These are phyloP conservation scores for Tilletia horrida DNA, from an alignment of 1,284 basidiomycete genomes.

Conservation along the genomic window DNA sequence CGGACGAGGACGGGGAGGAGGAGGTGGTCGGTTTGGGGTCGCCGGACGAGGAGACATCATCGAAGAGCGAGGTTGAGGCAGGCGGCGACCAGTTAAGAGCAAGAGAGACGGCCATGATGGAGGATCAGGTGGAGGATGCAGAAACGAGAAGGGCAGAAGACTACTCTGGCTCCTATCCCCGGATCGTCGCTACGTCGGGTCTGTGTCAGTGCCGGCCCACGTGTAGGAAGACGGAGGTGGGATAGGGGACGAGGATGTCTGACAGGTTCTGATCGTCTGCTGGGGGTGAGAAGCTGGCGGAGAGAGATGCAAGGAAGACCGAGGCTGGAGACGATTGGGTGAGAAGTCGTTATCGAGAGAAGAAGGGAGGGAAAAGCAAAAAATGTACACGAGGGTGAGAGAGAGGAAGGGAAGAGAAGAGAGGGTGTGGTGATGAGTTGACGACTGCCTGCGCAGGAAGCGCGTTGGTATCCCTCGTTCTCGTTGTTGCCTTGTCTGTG, in stretches of 20 bases:
- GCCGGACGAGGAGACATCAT: conserved; percentile 18
- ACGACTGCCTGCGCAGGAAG: neutral
- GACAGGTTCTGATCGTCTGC: neutral
- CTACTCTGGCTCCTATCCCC: too few species aligned
- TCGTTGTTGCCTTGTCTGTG: too few species aligned
- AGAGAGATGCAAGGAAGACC: neutral
- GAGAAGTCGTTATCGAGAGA: neutral
- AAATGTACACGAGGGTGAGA: neutral
- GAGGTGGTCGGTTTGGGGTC: conserved; percentile 7
- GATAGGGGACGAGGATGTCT: neutral
- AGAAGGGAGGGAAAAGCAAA: neutral
- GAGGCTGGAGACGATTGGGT: neutral
- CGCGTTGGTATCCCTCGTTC: too few species aligned
- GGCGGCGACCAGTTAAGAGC: conserved; percentile 37
- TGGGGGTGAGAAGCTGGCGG: neutral
- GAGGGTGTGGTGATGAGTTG: neutral
- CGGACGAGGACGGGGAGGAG: conserved; percentile 8
- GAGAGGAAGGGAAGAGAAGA: neutral
- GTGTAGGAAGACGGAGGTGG: neutral
- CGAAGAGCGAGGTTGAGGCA: conserved; percentile 35
- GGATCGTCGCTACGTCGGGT: too few species aligned
- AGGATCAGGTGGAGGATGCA: neutral
- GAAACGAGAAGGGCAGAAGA: neutral
- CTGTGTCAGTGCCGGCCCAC: too few species aligned
- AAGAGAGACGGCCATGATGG: conserved; percentile 30